Conservation (phyloP, 495 filamentous ascomycete species). For the Beverwykella pulmonaria region DNA sequence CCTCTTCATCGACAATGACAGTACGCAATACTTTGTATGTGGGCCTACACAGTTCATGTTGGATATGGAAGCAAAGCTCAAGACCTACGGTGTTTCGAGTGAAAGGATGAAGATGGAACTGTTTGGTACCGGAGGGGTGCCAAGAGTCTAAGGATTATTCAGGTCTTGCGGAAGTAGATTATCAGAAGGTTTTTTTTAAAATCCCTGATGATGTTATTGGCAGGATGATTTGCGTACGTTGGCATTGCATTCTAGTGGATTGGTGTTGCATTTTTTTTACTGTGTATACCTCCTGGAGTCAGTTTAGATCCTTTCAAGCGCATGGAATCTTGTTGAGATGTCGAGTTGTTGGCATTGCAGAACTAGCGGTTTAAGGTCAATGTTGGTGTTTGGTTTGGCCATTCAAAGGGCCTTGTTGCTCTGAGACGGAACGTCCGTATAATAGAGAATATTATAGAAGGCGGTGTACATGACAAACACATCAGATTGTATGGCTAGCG, state of each 20-base stretch:
- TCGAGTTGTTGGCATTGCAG: neutral
- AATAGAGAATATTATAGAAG: neutral
- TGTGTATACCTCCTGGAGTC: neutral
- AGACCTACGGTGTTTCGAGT: constrained; percentile 54
- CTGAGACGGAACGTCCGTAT: neutral
- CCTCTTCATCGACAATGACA: constrained; percentile 57
- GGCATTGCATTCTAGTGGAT: neutral
- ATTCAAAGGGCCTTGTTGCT: neutral
- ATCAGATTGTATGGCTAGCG: neutral
- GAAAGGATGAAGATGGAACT: constrained; percentile 66
- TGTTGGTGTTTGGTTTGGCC: constrained; percentile 7
- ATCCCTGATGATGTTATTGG: neutral
- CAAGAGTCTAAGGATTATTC: constrained; percentile 13
- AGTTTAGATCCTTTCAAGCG: neutral
- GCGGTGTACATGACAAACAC: constrained; percentile 4
- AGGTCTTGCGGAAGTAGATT: no score
- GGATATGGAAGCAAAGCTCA: constrained; percentile 54
- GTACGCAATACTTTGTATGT: constrained; percentile 69
- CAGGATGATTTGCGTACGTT: neutral
- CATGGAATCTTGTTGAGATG: neutral
- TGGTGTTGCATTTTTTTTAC: neutral
- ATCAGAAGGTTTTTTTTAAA: neutral
- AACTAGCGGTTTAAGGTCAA: neutral
- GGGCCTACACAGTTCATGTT: constrained; percentile 70
- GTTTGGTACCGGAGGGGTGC: constrained; percentile 61